These are phyloP conservation scores for Sporothrix globosa DNA, from an alignment of 2,329 filamentous ascomycete species.

Conservation along the genomic window DNA sequence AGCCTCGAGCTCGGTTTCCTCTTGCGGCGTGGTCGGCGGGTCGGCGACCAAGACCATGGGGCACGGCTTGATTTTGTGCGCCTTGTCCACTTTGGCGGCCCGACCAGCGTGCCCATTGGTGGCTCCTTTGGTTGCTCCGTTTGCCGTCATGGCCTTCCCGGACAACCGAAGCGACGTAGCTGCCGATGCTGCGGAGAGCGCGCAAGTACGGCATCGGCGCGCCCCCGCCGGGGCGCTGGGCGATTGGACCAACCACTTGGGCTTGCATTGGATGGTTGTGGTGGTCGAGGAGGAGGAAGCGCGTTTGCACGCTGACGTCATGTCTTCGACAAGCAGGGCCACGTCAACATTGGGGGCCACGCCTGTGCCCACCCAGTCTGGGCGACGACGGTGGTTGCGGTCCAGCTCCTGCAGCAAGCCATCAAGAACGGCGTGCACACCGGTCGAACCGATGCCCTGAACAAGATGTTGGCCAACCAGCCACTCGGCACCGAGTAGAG, in stretches of 20 bases:
- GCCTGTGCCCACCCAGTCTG: conserved; percentile 53
- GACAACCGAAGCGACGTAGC: neutral
- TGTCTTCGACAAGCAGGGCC: conserved; percentile 74
- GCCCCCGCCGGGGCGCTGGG: conserved; percentile 67
- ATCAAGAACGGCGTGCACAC: conserved; percentile 56
- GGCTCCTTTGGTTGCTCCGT: neutral
- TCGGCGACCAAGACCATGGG: conserved; percentile 35
- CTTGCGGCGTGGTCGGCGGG: conserved; percentile 18
- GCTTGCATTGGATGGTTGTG: conserved; percentile 72
- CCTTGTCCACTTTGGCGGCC: neutral
- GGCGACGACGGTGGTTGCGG: conserved; percentile 42
- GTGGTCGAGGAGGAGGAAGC: conserved; percentile 5
- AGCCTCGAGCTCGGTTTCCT: conserved; percentile 26
- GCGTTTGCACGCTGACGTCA: conserved; percentile 53
- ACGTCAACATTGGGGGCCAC: conserved; percentile 61
- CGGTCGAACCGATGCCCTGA: conserved; percentile 46
- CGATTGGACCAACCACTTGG: conserved; percentile 81
- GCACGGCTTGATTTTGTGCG: conserved; percentile 36
- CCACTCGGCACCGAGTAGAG: conserved; percentile 57
- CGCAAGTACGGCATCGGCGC: conserved; percentile 74
- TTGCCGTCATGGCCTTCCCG: neutral
- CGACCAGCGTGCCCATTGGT: neutral
- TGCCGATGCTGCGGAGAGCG: conserved; percentile 48
- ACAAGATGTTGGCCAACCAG: conserved; percentile 62
- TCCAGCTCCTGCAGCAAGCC: conserved; percentile 52